phyloP scores from a whole-genome alignment of 2,329 filamentous ascomycete species.

The Cytospora piceicola region DNA sequence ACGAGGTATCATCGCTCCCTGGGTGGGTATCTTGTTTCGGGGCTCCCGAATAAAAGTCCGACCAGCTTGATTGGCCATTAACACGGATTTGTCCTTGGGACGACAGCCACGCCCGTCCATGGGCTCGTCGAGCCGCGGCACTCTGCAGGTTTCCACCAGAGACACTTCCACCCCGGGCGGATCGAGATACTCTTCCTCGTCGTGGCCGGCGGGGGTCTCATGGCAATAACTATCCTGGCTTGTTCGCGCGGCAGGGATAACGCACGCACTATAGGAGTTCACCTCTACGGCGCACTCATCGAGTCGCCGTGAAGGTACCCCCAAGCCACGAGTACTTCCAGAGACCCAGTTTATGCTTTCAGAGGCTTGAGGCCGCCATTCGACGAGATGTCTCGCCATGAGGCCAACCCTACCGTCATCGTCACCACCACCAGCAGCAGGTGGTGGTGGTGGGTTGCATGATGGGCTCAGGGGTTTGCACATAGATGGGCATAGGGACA shows the following conservation, averaged over 20 bases:
- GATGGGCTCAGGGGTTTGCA: neutral
- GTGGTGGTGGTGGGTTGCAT: neutral
- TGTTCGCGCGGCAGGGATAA: neutral
- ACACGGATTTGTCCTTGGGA: too few species aligned
- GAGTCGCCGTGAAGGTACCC: neutral
- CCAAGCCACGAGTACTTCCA: neutral
- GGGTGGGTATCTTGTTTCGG: too few species aligned
- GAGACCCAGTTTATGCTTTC: neutral
- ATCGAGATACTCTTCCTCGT: too few species aligned
- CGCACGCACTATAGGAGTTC: neutral
- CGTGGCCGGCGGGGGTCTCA: neutral
- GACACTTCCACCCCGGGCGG: too few species aligned
- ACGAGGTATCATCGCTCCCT: too few species aligned
- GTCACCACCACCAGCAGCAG: neutral
- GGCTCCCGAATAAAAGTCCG: too few species aligned
- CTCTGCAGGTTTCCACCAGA: too few species aligned
- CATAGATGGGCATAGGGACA: neutral
- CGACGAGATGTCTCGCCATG: neutral
- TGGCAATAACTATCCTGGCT: fast-evolving
- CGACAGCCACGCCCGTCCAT: neutral
- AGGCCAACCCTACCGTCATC: neutral
- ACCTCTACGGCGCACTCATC: neutral
- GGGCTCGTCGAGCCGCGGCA: too few species aligned
- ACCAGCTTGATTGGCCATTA: neutral
- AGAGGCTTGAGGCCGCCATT: neutral